Percentiles rank a stretch among this genome's conserved stretches.
Conservation (phyloP, 2,329 filamentous ascomycete genomes). For the Chaetothyriales sp. region DNA sequence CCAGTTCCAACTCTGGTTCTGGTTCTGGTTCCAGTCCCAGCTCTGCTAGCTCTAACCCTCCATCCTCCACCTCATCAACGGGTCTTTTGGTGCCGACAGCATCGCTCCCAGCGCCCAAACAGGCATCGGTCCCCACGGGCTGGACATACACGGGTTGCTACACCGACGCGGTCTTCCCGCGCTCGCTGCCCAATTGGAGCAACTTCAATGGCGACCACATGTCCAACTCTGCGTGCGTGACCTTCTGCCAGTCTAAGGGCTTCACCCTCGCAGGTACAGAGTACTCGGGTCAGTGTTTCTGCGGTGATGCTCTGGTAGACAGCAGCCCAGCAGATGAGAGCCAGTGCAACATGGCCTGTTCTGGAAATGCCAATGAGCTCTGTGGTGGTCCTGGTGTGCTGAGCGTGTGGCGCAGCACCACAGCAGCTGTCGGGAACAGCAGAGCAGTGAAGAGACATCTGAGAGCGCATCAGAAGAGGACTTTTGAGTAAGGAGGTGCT, state of each 20-base stretch:
- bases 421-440: conserved; percentile 1
- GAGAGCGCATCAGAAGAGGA: not conserved
- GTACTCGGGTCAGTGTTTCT: conserved; percentile 36
- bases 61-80: not conserved
- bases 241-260: conserved; percentile 33
- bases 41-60: not conserved
- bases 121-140: not conserved
- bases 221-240: conserved; percentile 34
- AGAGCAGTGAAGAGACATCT: conserved; percentile 7
- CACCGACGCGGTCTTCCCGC: conserved; percentile 23
- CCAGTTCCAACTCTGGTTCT: not conserved
- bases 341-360: conserved; percentile 18
- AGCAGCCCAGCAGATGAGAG: conserved; percentile 5
- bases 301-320: conserved; percentile 23
- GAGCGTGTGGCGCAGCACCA: conserved; percentile 6
- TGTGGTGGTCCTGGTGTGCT: conserved; percentile 33
- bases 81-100: not conserved
- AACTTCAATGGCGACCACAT: conserved; percentile 27
- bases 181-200: conserved; percentile 29
- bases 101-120: not conserved
- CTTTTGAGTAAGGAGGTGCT: too few relatives aligned
- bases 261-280: conserved; percentile 36
- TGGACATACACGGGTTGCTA: conserved; percentile 28
- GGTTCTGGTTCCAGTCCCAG: not conserved
- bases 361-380: conserved; percentile 31